Evolutionary conservation across 2,329 filamentous ascomycete genomes (phyloP).

Genomic region (Exophiala sp.): DNA sequence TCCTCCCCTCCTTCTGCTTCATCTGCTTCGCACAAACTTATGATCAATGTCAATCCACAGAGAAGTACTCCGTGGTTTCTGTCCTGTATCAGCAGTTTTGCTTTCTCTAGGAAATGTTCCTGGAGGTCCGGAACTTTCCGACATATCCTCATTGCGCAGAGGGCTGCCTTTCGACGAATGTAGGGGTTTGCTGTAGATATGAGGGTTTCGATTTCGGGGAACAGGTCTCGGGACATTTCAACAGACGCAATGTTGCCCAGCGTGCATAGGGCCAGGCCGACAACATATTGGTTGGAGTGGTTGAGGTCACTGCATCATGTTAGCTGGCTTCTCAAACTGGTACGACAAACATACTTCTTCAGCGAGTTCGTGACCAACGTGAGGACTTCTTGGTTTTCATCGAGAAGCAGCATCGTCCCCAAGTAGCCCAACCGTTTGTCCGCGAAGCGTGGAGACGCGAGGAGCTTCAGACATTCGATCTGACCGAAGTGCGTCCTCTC

Average conservation of each 20-base stretch:
- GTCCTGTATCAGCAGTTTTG: slow-evolving; percentile 78
- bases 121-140: slow-evolving; percentile 95
- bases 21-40: slow-evolving; percentile 88
- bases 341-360: slow-evolving; percentile 65
- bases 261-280: slow-evolving; percentile 90
- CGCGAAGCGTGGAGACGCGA: slow-evolving; percentile 93
- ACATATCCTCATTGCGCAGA: slow-evolving; percentile 99
- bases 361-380: slow-evolving; percentile 96
- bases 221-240: slow-evolving; percentile 97
- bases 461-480: slow-evolving; percentile 96
- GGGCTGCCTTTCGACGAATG: slow-evolving; percentile 88
- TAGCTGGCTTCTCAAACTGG: slow-evolving; percentile 29
- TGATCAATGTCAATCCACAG: slow-evolving; percentile 84
- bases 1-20: slow-evolving; percentile 80
- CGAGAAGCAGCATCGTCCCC: slow-evolving; percentile 88
- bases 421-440: slow-evolving; percentile 95
- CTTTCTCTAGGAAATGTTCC: slow-evolving; percentile 95
- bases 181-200: slow-evolving; percentile 95
- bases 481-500: slow-evolving; percentile 98
- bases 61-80: slow-evolving; percentile 93
- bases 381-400: slow-evolving; percentile 97
- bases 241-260: slow-evolving; percentile 96
- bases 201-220: slow-evolving; percentile 88
- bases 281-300: slow-evolving; percentile 97
- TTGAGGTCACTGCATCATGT: slow-evolving; percentile 68